Evolutionary conservation across 129 eudicot genomes (phyloP), one percentile per base, ranked within the genome.

Genomic region (Lactuca sativa): DNA sequence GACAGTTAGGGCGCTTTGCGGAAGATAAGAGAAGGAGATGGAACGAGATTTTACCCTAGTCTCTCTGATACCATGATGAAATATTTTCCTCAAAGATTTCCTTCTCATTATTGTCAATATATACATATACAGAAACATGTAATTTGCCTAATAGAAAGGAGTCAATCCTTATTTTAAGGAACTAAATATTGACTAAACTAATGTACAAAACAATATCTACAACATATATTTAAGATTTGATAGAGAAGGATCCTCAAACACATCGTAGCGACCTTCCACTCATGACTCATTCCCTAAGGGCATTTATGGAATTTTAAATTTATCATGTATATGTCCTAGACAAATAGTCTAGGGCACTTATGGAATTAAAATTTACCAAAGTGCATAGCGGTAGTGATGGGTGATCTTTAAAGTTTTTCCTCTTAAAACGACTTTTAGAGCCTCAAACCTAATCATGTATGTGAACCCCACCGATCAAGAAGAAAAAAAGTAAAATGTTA

Each of bases 231-330:
- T 18, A 18, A 18, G 0, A 18, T 82, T 36, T 60, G 63, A 47
- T 4, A 82, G 48, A 69, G 96, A 82, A 4, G 98, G 95, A 73
- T 92, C 98, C 73, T 74, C 88, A 60, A 68, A 77, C 53, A 92
- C 98, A 16, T 89, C 90, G 67, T 69, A 77, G 66, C 86, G 86
- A 75, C 84, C 84, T 73, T 92, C 98, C 64, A n/a, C n/a, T n/a
- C n/a, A n/a, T n/a, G n/a, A 78, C 96, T 16, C 90, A 92, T 75
- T 85, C 98, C 98, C 98, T 92, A 78, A 48, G 54, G 25, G 67
- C 63, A 62, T 15, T 33, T 67, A 59, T 25, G 14, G 2, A 12
- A 10, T 18, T 18, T 18, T 18, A 18, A 18, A 18, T 18, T 18
- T 18, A 18, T 18, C 21, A 18, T 18, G 21, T 18, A 18, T 18